Percentiles rank a stretch among this genome's conserved stretches.
Evolutionary conservation across 1,284 basidiomycete genomes (phyloP).

Genomic region (Ceratobasidium sp.): DNA sequence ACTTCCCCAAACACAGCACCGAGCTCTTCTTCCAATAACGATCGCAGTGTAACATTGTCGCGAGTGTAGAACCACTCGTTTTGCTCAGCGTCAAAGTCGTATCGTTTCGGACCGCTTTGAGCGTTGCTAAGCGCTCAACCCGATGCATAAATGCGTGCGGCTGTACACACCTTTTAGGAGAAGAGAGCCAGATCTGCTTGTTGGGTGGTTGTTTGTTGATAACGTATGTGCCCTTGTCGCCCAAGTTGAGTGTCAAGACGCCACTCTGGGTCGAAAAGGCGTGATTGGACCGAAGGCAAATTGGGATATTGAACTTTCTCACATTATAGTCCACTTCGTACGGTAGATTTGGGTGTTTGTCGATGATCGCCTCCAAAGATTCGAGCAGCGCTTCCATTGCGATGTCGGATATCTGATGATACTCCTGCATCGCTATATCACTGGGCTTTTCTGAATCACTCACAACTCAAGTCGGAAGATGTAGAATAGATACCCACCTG

Average conservation of each 20-base stretch:
- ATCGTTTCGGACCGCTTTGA: conserved; percentile 84
- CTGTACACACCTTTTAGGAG: conserved; percentile 71
- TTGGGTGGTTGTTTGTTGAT: conserved; percentile 99
- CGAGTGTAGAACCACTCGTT: conserved; percentile 81
- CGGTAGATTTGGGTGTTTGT: conserved; percentile 57
- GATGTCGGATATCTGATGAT: conserved; percentile 78
- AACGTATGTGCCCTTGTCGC: conserved; percentile 91
- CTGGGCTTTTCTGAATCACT: conserved; percentile 52
- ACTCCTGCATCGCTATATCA: conserved; percentile 67
- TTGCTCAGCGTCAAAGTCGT: conserved; percentile 68
- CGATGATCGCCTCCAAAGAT: conserved; percentile 77
- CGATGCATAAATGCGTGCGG: not conserved
- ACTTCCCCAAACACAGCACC: conserved; percentile 47
- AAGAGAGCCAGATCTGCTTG: conserved; percentile 98
- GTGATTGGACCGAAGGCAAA: conserved; percentile 45
- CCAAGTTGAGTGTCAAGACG: conserved; percentile 86
- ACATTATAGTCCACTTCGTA: conserved; percentile 96
- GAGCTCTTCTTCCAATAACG: conserved; percentile 74
- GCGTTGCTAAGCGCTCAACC: not conserved
- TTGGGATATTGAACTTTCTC: conserved; percentile 52
- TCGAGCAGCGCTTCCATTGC: conserved; percentile 86
- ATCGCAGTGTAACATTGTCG: conserved; percentile 66
- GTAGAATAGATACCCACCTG: conserved; percentile 2
- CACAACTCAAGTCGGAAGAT: not conserved
- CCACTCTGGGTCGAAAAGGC: conserved; percentile 65